phyloP scores from a whole-genome alignment of 768 basidiomycete species.

The Serendipita indica region DNA sequence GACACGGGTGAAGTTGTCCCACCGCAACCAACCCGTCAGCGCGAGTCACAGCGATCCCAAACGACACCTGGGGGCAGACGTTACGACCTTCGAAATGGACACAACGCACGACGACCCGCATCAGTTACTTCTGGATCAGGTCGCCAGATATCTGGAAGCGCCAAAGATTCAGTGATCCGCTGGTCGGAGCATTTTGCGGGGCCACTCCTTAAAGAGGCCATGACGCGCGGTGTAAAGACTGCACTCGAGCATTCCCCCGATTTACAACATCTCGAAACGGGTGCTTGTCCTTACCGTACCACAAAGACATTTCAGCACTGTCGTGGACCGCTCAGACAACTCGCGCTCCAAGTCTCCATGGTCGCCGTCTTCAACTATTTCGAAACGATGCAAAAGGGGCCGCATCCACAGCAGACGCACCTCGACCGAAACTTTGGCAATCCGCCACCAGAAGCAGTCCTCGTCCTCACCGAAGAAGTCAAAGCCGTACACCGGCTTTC shows the following conservation, averaged over 20 bases:
- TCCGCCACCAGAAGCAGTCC: not conserved
- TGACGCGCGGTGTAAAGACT: not conserved
- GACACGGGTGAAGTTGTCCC: not conserved
- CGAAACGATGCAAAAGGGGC: no score
- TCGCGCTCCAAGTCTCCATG: slow-evolving; percentile 1
- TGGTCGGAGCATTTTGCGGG: not conserved
- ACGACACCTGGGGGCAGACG: no score
- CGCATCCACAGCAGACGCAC: not conserved
- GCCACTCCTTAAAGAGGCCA: not conserved
- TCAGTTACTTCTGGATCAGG: no score
- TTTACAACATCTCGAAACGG: not conserved
- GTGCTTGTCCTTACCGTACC: not conserved
- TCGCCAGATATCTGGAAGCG: no score
- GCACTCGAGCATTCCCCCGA: not conserved
- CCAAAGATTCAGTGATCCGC: not conserved
- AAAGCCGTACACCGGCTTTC: not conserved
- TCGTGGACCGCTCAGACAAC: not conserved
- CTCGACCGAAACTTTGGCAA: not conserved
- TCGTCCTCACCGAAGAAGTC: not conserved
- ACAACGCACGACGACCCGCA: not conserved
- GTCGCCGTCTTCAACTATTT: not conserved
- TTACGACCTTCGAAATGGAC: not conserved
- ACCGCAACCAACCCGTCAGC: no score
- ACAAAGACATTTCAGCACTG: not conserved
- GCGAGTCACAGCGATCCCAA: no score